A percentile compares a stretch with the other conserved stretches of the same genome.
phyloP scores from a whole-genome alignment of 2,329 filamentous ascomycete species.

The Claviceps sp. region DNA sequence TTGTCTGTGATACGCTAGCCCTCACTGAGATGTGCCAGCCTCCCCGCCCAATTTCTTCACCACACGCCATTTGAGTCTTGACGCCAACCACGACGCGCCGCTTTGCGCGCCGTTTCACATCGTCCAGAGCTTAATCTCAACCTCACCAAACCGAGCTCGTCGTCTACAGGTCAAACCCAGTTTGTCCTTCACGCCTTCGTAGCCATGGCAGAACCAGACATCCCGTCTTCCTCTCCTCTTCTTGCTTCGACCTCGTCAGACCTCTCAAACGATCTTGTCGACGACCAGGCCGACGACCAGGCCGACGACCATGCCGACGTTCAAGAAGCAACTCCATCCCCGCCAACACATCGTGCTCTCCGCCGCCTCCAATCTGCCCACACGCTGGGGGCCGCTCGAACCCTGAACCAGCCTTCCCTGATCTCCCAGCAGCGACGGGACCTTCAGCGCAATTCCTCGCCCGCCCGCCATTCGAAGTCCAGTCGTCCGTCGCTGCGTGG shows the following conservation, averaged over 20 bases:
- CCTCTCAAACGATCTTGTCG: conserved; percentile 16
- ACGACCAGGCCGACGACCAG: too few species aligned
- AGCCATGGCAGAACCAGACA: conserved; percentile 7
- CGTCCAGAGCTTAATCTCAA: not conserved
- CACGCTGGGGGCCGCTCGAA: conserved; percentile 42
- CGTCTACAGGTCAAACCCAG: not conserved
- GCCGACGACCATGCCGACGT: conserved; percentile 25
- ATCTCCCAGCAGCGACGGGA: conserved; percentile 50
- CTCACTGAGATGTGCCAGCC: not conserved
- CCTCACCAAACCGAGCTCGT: not conserved
- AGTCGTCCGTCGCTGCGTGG: conserved; percentile 38
- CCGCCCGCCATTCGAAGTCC: conserved; percentile 14
- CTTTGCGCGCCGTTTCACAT: not conserved
- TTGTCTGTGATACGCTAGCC: not conserved
- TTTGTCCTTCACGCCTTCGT: not conserved
- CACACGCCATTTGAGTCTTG: not conserved
- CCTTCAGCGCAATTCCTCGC: conserved; percentile 24
- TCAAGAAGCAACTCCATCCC: conserved; percentile 40
- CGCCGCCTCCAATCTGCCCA: conserved; percentile 67
- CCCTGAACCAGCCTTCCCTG: conserved; percentile 36
- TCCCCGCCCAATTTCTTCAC: not conserved
- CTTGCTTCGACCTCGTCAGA: not conserved
- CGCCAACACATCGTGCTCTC: conserved; percentile 52
- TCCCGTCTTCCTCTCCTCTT: not conserved
- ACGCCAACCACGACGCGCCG: conserved; percentile 1